Conservation (phyloP, 2,329 filamentous ascomycete species). For the Aspergillus transmontanensis region DNA sequence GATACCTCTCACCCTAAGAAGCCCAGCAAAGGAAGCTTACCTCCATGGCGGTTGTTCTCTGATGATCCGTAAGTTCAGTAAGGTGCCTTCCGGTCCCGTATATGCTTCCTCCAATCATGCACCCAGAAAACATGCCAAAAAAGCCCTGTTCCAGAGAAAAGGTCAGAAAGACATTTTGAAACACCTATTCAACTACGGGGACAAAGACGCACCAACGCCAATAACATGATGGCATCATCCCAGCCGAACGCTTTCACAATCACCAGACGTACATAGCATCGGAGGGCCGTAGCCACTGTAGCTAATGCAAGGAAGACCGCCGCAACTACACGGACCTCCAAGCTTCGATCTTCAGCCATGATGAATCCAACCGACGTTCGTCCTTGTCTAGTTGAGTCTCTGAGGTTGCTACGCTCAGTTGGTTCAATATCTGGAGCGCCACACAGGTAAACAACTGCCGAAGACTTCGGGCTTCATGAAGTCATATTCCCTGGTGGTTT, state of each 20-base stretch:
- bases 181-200: too few relatives aligned
- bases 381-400: too few relatives aligned
- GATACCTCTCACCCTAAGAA: background rate
- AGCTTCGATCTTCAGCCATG: constrained; percentile 16
- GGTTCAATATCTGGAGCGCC: background rate
- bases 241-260: constrained; percentile 43
- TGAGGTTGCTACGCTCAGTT: background rate
- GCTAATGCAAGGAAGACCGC: constrained; percentile 45
- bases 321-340: constrained; percentile 25
- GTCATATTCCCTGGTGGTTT: background rate
- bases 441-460: background rate
- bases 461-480: background rate
- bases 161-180: background rate
- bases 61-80: constrained; percentile 10
- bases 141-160: constrained; percentile 13
- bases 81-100: constrained; percentile 27
- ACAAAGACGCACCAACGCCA: constrained; percentile 29
- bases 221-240: constrained; percentile 37
- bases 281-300: constrained; percentile 38
- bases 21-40: constrained; percentile 5
- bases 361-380: background rate
- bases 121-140: constrained; percentile 24
- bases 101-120: constrained; percentile 24
- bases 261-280: constrained; percentile 44
- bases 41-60: constrained; percentile 20